Percentiles rank a stretch among this genome's conserved stretches.
Evolutionary conservation across 2,329 filamentous ascomycete genomes (phyloP).

Genomic region (Xylariomycetidae sp.): DNA sequence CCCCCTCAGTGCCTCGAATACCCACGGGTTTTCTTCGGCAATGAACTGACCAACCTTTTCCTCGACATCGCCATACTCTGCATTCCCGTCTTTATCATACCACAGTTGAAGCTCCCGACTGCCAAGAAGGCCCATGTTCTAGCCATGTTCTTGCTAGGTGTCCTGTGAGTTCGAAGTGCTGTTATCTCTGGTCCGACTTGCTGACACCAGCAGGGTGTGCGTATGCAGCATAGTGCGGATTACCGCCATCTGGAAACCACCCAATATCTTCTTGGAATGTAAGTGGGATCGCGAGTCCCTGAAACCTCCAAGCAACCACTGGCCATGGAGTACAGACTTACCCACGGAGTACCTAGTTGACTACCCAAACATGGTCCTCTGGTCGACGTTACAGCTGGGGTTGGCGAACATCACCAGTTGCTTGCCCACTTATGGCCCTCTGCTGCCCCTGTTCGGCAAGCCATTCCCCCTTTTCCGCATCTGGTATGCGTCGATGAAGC

Average conservation of each 20-base stretch:
- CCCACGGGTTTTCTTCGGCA: background rate
- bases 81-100: background rate
- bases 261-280: background rate
- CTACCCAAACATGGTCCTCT: slow-evolving; percentile 3
- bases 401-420: slow-evolving; percentile 10
- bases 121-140: background rate
- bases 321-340: too few relatives aligned
- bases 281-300: background rate
- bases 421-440: slow-evolving; percentile 7
- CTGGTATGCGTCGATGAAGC: slow-evolving; percentile 4
- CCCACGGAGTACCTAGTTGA: slow-evolving; percentile 2
- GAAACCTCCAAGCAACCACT: background rate
- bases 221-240: background rate
- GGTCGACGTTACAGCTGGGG: slow-evolving; percentile 5
- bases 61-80: slow-evolving; percentile 2
- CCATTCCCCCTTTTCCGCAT: slow-evolving; percentile 2
- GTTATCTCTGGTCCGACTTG: background rate
- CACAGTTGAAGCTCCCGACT: background rate
- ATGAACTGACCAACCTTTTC: slow-evolving; percentile 3
- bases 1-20: background rate
- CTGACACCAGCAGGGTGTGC: background rate
- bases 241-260: background rate
- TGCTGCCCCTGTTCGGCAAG: slow-evolving; percentile 1
- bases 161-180: background rate
- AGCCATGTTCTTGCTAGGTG: background rate